Base-by-base conservation (phyloP, 2,329 filamentous ascomycete species). In the Corynespora cassiicola region DNA sequence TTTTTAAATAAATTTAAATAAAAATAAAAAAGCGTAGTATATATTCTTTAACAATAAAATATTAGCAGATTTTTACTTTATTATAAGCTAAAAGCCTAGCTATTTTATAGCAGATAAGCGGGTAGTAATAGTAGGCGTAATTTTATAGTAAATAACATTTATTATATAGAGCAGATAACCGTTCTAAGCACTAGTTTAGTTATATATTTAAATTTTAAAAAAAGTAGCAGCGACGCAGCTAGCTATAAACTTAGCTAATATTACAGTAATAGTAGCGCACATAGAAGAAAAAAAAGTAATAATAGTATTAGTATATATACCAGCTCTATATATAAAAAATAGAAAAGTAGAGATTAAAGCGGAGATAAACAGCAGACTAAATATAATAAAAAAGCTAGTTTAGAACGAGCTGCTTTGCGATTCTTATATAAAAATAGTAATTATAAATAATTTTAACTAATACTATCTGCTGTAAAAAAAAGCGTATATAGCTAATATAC, bases 381-480 rank as follows among this genome's bases (percentile, higher is more conserved):
- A 34, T n/a, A 35, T 38, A 18, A 42, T 45, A n/a, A 33, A 27
- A 20, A 34, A 33, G 23, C 17, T 38, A 31, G 42, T 45, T 24
- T 24, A 45, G 37, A 17, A 16, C 26, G 37, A 45, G 38, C 34
- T 26, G 25, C 31, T 45, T 7, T 23, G 42, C 27, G 35, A 43
- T 16, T 35, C 35, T 6, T 23, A 38, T 29, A 43, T 29, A n/a
- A n/a, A n/a, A n/a, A n/a, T n/a, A n/a, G n/a, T n/a, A n/a, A n/a
- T n/a, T n/a, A n/a, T n/a, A n/a, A n/a, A n/a, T n/a, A n/a, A n/a
- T n/a, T n/a, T n/a, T n/a, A n/a, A n/a, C n/a, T n/a, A n/a, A n/a
- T n/a, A n/a, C n/a, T n/a, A n/a, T n/a, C n/a, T n/a, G n/a, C 39
- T 50, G 24, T 50, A 31, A 39, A 34, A 36, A 44, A 43, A 39